Conservation (phyloP, 2,329 filamentous ascomycete species). For the Fusarium sp. region DNA sequence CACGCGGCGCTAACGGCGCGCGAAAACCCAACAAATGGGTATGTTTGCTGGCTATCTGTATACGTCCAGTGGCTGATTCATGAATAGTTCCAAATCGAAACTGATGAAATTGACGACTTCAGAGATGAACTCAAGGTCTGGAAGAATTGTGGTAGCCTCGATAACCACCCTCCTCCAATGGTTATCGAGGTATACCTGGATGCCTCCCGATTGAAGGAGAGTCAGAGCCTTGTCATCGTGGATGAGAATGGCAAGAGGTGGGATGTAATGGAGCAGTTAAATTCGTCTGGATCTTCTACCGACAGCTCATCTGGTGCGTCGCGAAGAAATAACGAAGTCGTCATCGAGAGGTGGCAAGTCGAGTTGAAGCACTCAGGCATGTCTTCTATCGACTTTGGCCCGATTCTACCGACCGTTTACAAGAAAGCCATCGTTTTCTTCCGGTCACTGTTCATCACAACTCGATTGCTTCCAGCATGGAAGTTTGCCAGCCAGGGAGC, state of each 20-base stretch:
- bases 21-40: slow-evolving; percentile 89
- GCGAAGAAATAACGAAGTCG: slow-evolving; percentile 74
- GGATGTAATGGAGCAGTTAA: slow-evolving; percentile 89
- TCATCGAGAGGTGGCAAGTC: slow-evolving; percentile 92
- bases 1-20: slow-evolving; percentile 54
- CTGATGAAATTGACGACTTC: slow-evolving; percentile 92
- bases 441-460: slow-evolving; percentile 84
- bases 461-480: slow-evolving; percentile 86
- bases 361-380: slow-evolving; percentile 71
- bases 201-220: slow-evolving; percentile 80
- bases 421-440: slow-evolving; percentile 98
- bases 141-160: slow-evolving; percentile 82
- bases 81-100: slow-evolving; percentile 89
- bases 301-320: slow-evolving; percentile 58
- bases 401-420: slow-evolving; percentile 85
- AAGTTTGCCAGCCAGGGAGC: slow-evolving; percentile 81
- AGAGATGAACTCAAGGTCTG: slow-evolving; percentile 83
- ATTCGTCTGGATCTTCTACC: slow-evolving; percentile 68
- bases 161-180: slow-evolving; percentile 82
- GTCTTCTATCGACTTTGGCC: slow-evolving; percentile 69
- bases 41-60: slow-evolving; percentile 52
- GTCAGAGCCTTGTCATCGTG: slow-evolving; percentile 86
- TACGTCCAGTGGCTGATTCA: slow-evolving; percentile 27
- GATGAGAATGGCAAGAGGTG: slow-evolving; percentile 92
- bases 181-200: slow-evolving; percentile 93